Percentiles rank a stretch among this genome's conserved stretches.
phyloP scores from a whole-genome alignment of 1,139 yeast species.

The Protomyces gravidus region DNA sequence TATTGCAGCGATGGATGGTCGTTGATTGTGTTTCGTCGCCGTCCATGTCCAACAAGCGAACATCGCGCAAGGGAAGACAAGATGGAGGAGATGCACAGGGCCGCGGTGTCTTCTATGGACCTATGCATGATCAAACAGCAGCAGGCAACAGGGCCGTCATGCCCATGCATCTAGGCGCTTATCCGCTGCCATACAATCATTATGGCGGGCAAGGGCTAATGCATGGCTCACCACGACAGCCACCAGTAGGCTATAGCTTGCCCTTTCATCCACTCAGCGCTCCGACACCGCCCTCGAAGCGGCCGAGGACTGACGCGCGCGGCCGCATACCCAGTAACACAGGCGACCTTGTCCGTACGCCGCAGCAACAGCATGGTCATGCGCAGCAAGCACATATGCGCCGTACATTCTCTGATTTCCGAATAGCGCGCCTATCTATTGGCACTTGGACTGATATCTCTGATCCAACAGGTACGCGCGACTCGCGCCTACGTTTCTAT shows the following conservation, averaged over 20 bases:
- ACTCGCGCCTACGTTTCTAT: slow-evolving; percentile 32
- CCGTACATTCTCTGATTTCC: slow-evolving; percentile 34
- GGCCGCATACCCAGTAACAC: background rate
- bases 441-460: slow-evolving; percentile 33
- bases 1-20: background rate
- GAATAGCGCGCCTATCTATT: slow-evolving; percentile 34
- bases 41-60: background rate
- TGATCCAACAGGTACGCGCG: slow-evolving; percentile 33
- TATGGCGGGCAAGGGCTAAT: too few species aligned
- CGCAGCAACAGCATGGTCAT: background rate
- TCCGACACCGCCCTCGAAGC: background rate
- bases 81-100: background rate
- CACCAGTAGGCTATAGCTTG: background rate
- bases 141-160: background rate
- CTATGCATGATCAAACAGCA: too few species aligned
- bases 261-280: background rate
- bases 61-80: background rate
- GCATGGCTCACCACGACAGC: too few species aligned
- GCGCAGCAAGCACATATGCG: background rate
- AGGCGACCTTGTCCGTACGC: background rate
- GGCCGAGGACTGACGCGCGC: background rate
- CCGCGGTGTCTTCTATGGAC: background rate
- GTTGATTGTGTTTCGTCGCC: background rate
- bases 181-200: background rate
- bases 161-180: slow-evolving; percentile 1